A percentile compares a stretch with the other conserved stretches of the same genome.
Evolutionary conservation across 345 rosid species (phyloP).

Genomic region (Gossypium australe): DNA sequence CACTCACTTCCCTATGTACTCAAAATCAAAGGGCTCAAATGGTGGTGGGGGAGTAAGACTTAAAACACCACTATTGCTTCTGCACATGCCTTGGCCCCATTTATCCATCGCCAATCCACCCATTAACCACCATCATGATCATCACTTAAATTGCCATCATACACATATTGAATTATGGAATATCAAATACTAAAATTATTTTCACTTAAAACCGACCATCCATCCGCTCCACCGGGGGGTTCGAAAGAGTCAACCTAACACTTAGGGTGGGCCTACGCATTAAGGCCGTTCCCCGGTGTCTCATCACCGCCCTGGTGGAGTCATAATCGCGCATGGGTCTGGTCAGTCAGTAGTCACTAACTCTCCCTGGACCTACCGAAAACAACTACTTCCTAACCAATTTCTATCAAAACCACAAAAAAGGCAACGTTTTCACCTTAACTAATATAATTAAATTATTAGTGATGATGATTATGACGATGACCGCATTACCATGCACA

Average conservation of each 20-base stretch:
- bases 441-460: background rate
- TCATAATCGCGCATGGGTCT: conserved; percentile 45
- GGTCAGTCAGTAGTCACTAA: conserved; percentile 13
- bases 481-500: background rate
- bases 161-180: background rate
- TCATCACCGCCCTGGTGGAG: conserved; percentile 21
- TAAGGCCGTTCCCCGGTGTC: background rate
- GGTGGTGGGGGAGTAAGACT: background rate
- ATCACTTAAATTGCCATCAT: too few relatives aligned
- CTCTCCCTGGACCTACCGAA: conserved; percentile 21
- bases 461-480: background rate
- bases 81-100: conserved; percentile 29
- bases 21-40: background rate
- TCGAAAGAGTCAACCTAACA: conserved; percentile 15
- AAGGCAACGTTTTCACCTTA: background rate
- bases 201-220: conserved; percentile 17
- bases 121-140: conserved; percentile 10
- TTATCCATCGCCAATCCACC: conserved; percentile 12
- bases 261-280: conserved; percentile 15
- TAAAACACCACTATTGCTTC: conserved; percentile 9
- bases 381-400: conserved; percentile 12
- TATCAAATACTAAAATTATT: background rate
- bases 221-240: background rate
- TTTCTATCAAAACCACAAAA: background rate
- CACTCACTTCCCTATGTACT: background rate